Evolutionary conservation across 805 yeast genomes (phyloP), one percentile per base, ranked within the genome.

Genomic region (Brettanomyces nanus): DNA sequence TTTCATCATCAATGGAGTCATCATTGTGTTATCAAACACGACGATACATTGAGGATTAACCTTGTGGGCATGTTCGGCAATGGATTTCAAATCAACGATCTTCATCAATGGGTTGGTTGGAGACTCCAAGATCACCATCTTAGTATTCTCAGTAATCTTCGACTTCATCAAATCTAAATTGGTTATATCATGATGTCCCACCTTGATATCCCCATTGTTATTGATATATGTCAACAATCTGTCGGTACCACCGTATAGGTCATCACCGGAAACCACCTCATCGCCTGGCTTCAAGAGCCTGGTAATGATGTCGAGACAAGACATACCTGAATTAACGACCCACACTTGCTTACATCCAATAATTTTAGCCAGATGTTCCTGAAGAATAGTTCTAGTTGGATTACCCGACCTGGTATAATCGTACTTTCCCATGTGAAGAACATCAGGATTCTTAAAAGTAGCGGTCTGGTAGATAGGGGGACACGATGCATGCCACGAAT

Each of bases 1-100:
- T 19, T 80, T 71, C 78, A 85, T 78, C 52, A 80, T 69, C 44
- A 89, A 61, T 10, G 97, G 97, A 21, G 95, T 80, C 94, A 89
- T 82, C 97, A 89, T 89, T 42, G 97, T 90, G 68, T 90, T 89
- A 63, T 89, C 97, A 44, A 89, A 89, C 11, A 85, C 95, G 29
- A 85, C 78, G 35, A 80, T 56, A 38, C 82, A 69, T 28, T 78
- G 70, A 14, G 94, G 86, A 53, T 71, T 80, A 30, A 71, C 66
- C 31, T 62, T 56, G 54, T 85, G 92, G 32, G 89, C 87, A 44
- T 73, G 66, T 28, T 65, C 63, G 14, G 87, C 63, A 42, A 87
- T 77, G 25, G 75, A 63, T 43, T 74, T 77, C 37, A 89, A 75
- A 56, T 90, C 95, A 41, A 85, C 78, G 42, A 89, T 84, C 62